These are phyloP conservation scores for Alternaria panax DNA, from an alignment of 2,329 filamentous ascomycete genomes.

Conservation along the genomic window DNA sequence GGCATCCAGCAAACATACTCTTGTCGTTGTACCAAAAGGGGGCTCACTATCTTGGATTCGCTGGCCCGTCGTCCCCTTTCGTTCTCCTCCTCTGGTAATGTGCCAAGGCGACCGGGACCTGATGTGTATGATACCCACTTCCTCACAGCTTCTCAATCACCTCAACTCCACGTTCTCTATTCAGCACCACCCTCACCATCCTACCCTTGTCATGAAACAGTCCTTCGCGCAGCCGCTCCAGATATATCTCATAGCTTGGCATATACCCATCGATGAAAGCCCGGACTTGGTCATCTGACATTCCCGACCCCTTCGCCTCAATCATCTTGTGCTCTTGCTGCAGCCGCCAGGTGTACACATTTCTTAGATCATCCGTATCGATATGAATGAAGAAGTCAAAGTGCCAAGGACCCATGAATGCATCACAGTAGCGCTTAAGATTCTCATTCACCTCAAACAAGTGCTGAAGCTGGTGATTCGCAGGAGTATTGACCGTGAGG, in stretches of 20 bases:
- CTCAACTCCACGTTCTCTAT: slow-evolving; percentile 55
- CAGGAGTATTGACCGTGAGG: slow-evolving; percentile 56
- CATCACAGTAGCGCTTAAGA: slow-evolving; percentile 59
- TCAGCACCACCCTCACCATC: slow-evolving; percentile 61
- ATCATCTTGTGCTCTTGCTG: slow-evolving; percentile 80
- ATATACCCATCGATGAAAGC: slow-evolving; percentile 73
- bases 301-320: slow-evolving; percentile 72
- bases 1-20: background rate
- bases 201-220: slow-evolving; percentile 56
- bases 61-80: background rate
- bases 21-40: background rate
- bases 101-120: too few relatives aligned
- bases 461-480: slow-evolving; percentile 63
- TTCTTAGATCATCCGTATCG: slow-evolving; percentile 74
- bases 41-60: background rate
- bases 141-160: slow-evolving; percentile 43
- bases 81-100: background rate
- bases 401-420: slow-evolving; percentile 52
- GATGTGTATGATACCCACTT: too few relatives aligned
- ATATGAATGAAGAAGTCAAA: slow-evolving; percentile 71
- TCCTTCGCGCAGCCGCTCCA: slow-evolving; percentile 58
- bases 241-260: slow-evolving; percentile 65
- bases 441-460: slow-evolving; percentile 66
- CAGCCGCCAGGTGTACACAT: slow-evolving; percentile 84
- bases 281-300: slow-evolving; percentile 81